Evolutionary conservation across 805 yeast species (phyloP), one percentile per base, ranked within the genome.

Genomic region (Wickerhamiella siamensis): DNA sequence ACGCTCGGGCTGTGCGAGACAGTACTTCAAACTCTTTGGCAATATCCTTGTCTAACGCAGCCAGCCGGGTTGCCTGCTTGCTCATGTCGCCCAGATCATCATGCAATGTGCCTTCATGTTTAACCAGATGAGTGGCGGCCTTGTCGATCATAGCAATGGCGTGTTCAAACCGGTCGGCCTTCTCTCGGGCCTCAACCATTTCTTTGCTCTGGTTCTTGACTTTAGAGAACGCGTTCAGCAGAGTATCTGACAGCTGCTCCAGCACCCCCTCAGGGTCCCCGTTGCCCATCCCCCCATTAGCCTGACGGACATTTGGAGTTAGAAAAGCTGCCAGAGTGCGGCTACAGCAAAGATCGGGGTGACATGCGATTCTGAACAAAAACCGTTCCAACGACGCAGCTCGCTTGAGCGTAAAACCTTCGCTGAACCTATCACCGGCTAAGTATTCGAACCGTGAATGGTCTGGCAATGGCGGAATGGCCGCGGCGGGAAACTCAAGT

Each of bases 401-500:
- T 51, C 98, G 66, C 57, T 83, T 82, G 46, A 70, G 66, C 0
- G 95, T 88, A 59, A 91, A 91, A 44, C 82, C 86, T 12, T 74
- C 68, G 21, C 88, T 76, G 57, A 88, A 88, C 31, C 97, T 69
- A 53, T 88, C 96, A 9, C 98, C 97, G 31, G 93, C 86, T 40
- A 88, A 70, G 60, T 91, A 88, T 58, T 88, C 95, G 51, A 88
- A 67, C 46, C 94, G 74, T 63, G 82, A 83, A 59, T 86, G 87
- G 47, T 88, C 93, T 0, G 98, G 98, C 41, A 88, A 67, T 12
- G 97, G 96, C 1, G 98, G 98, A 0, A 88, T 74, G 12, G 91
- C 74, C 45, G 83, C 69, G 3, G 91, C 81, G 0, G 96, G 95
- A 56, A 67, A 81, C 56, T 87, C 95, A 50, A 75, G 78, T 39